phyloP scores from a whole-genome alignment of 2,329 filamentous ascomycete species.

The Ascochyta lentis region DNA sequence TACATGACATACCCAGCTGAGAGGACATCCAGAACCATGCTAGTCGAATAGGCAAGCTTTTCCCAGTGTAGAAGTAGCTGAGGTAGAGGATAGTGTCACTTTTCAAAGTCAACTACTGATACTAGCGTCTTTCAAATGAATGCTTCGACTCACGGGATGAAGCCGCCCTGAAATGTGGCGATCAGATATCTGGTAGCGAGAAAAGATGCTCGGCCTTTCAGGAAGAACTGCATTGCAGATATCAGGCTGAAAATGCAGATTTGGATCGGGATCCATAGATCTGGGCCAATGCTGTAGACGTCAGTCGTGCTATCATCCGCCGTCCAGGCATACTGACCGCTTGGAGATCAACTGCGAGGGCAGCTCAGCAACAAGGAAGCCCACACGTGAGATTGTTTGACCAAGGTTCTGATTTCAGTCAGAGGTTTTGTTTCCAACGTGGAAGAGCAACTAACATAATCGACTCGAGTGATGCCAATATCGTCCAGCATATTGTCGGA shows the following conservation, averaged over 20 bases:
- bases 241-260: conserved; percentile 51
- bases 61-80: conserved; percentile 52
- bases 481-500: conserved; percentile 32
- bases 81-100: conserved; percentile 67
- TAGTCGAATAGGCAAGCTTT: conserved; percentile 50
- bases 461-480: conserved; percentile 19
- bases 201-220: conserved; percentile 55
- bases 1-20: conserved; percentile 15
- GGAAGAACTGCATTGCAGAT: conserved; percentile 70
- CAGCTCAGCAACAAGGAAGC: conserved; percentile 68
- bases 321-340: conserved; percentile 14
- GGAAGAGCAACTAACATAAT: background rate
- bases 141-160: conserved; percentile 61
- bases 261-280: conserved; percentile 50
- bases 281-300: conserved; percentile 38
- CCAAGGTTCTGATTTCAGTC: conserved; percentile 25
- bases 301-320: background rate
- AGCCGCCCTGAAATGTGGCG: conserved; percentile 53
- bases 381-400: conserved; percentile 70
- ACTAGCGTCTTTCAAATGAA: background rate
- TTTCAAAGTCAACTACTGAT: background rate
- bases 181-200: conserved; percentile 48
- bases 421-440: background rate
- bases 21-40: conserved; percentile 52
- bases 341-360: conserved; percentile 53